These are phyloP conservation scores for Leccinum pachyderme DNA, from an alignment of 1,284 basidiomycete species.

Conservation along the genomic window DNA sequence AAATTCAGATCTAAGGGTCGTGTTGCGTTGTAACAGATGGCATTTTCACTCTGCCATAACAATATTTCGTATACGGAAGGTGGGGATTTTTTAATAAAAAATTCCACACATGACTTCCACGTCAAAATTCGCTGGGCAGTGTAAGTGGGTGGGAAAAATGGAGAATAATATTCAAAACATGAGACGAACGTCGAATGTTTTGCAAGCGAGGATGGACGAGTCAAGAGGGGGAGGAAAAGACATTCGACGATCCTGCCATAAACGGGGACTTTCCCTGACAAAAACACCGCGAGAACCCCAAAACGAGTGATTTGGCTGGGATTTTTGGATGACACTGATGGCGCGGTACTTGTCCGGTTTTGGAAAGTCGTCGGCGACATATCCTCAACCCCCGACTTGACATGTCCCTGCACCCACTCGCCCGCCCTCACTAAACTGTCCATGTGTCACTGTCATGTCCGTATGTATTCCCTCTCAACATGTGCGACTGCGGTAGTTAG, in stretches of 20 bases:
- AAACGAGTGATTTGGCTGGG: slow-evolving; percentile 23
- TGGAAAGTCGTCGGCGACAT: slow-evolving; percentile 32
- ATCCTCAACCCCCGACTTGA: slow-evolving; percentile 19
- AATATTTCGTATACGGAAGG: slow-evolving; percentile 40
- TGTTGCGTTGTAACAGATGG: slow-evolving; percentile 40
- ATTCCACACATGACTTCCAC: slow-evolving; percentile 33
- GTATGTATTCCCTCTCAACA: slow-evolving; percentile 10
- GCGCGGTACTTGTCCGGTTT: slow-evolving; percentile 24
- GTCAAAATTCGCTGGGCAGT: slow-evolving; percentile 29
- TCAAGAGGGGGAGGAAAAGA: background rate
- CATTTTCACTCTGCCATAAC: slow-evolving; percentile 41
- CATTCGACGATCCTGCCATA: slow-evolving; percentile 30
- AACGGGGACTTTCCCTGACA: slow-evolving; percentile 18
- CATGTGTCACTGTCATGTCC: slow-evolving; percentile 33
- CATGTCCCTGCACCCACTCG: slow-evolving; percentile 18
- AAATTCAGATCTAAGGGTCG: slow-evolving; percentile 61
- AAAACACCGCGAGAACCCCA: slow-evolving; percentile 24
- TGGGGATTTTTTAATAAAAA: slow-evolving; percentile 37
- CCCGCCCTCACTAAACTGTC: slow-evolving; percentile 21
- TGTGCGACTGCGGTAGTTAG: slow-evolving; percentile 22
- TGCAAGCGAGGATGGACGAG: background rate
- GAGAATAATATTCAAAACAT: slow-evolving; percentile 8
- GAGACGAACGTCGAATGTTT: slow-evolving; percentile 11
- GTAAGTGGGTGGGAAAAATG: slow-evolving; percentile 28
- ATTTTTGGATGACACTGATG: slow-evolving; percentile 26